Evolutionary conservation across 2,329 filamentous ascomycete species (phyloP).

Genomic region (Periconia macrospinosa): DNA sequence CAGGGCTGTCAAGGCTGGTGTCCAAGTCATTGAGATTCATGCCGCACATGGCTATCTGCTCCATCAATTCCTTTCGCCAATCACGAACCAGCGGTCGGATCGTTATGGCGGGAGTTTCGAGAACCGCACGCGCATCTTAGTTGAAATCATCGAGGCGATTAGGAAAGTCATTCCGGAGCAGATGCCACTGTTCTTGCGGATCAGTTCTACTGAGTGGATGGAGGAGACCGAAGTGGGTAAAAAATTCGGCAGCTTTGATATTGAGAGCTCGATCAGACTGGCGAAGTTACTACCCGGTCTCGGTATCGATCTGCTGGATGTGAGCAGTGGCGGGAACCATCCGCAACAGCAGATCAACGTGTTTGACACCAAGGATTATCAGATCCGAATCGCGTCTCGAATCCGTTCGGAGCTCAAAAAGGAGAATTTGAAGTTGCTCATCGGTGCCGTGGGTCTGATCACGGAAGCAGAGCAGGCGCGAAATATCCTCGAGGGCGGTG

Average conservation of each 20-base stretch:
- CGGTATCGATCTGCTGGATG: conserved; percentile 51
- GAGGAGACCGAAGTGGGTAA: conserved; percentile 36
- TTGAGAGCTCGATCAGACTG: conserved; percentile 43
- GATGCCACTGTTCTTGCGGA: conserved; percentile 41
- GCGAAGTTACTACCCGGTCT: conserved; percentile 45
- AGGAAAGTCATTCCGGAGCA: conserved; percentile 33
- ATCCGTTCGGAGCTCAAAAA: conserved; percentile 46
- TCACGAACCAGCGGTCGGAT: conserved; percentile 47
- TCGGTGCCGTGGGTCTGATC: conserved; percentile 58
- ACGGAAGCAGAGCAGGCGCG: conserved; percentile 56
- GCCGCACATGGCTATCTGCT: conserved; percentile 48
- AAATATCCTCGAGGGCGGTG: conserved; percentile 45
- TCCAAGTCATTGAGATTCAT: conserved; percentile 49
- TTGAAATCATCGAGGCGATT: conserved; percentile 47
- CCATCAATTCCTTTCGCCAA: conserved; percentile 44
- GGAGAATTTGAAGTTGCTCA: conserved; percentile 45
- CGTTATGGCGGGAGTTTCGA: conserved; percentile 47
- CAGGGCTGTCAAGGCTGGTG: conserved; percentile 39
- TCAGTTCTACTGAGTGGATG: conserved; percentile 43
- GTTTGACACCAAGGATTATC: conserved; percentile 51
- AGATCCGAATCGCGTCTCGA: conserved; percentile 51
- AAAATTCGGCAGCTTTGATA: conserved; percentile 42
- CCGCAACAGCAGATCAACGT: conserved; percentile 44
- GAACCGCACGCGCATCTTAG: conserved; percentile 41
- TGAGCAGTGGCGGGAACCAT: conserved; percentile 51